Conservation (phyloP, 305 asterid genomes). For the Plantago rigida region DNA sequence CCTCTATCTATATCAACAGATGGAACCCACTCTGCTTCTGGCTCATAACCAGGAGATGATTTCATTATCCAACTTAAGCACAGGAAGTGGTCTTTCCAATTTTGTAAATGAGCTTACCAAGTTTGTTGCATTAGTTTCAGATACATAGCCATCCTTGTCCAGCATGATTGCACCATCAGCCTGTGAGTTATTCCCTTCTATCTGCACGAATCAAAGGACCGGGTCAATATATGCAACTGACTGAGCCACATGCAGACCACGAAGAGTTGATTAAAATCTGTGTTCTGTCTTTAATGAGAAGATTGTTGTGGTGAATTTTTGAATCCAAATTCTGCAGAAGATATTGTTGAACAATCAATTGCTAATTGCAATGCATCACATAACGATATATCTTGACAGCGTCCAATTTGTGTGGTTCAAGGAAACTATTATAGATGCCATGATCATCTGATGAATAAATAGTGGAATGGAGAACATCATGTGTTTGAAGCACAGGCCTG, state of each 20-base stretch:
- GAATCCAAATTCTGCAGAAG: conserved; percentile 78
- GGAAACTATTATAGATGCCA: not conserved
- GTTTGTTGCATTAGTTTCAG: conserved; percentile 90
- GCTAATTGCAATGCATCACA: not conserved
- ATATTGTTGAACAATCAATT: conserved; percentile 9
- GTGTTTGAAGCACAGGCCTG: not conserved
- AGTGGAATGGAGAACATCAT: not conserved
- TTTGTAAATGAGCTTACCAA: conserved; percentile 44
- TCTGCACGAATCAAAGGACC: conserved; percentile 39
- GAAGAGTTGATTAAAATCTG: not conserved
- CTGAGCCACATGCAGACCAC: not conserved
- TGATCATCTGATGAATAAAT: conserved; percentile 2
- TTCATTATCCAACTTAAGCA: not conserved
- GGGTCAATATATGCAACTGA: conserved; percentile 14
- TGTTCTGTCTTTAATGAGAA: conserved; percentile 41
- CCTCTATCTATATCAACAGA: not conserved
- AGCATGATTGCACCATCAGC: conserved; percentile 96
- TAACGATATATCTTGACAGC: not conserved
- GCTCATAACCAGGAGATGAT: conserved; percentile 15
- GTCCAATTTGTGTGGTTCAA: not conserved
- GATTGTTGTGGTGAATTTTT: conserved; percentile 90
- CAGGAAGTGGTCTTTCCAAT: conserved; percentile 11
- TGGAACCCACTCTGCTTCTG: not conserved
- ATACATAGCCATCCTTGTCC: conserved; percentile 82
- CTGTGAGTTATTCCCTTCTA: conserved; percentile 76